These are phyloP conservation scores for Magnolia changhungtana DNA, from an alignment of 164 flowering plant genomes.

Conservation along the genomic window DNA sequence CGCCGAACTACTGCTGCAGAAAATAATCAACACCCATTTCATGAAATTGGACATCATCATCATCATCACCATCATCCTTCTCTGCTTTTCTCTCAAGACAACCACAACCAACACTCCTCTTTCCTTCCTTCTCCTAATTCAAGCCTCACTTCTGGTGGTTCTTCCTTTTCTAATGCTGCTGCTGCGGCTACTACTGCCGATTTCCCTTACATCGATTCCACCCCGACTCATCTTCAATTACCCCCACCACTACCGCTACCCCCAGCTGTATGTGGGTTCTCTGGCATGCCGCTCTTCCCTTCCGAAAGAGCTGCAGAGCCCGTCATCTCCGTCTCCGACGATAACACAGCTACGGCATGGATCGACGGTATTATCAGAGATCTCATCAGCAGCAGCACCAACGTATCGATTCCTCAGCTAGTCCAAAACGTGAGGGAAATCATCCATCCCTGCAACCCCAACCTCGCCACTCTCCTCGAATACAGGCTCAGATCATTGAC, in stretches of 20 bases:
- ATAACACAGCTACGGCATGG: conserved; percentile 59
- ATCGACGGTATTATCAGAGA: conserved; percentile 85
- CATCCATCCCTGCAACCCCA: conserved; percentile 85
- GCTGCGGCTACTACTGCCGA: neutral
- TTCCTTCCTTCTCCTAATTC: conserved; percentile 9
- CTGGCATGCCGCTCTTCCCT: conserved; percentile 79
- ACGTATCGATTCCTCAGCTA: conserved; percentile 78
- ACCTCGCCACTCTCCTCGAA: conserved; percentile 72
- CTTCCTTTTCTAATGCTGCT: neutral
- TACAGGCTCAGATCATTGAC: conserved; percentile 65
- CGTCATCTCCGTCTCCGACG: conserved; percentile 20
- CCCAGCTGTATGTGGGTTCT: conserved; percentile 74
- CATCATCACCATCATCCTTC: neutral
- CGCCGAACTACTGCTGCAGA: conserved; percentile 25
- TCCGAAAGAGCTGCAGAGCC: conserved; percentile 32
- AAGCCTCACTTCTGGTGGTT: conserved; percentile 5
- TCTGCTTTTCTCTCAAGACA: neutral
- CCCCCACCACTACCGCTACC: conserved; percentile 11
- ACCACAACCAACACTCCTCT: neutral
- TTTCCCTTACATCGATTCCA: neutral
- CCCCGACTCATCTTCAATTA: neutral
- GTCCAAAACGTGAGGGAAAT: conserved; percentile 91
- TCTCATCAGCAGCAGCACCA: conserved; percentile 55
- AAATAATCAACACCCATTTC: neutral
- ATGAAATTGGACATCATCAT: conserved; percentile 5